Percentiles rank a stretch among this genome's conserved stretches.
Conservation (phyloP, 139 green algal genomes). For the Haematococcus lacustris region DNA sequence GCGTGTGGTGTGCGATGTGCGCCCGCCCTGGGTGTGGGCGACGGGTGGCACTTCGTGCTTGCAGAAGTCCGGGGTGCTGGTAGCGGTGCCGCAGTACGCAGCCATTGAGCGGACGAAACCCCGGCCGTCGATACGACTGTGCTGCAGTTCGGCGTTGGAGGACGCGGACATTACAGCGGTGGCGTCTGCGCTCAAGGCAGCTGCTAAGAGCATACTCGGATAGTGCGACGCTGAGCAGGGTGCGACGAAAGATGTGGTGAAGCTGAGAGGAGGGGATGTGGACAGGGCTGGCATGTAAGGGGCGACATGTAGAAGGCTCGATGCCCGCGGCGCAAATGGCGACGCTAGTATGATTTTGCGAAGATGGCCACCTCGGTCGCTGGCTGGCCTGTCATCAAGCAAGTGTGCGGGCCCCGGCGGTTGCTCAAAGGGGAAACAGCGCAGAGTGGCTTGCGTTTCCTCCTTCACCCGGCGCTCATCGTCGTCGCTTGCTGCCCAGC, state of each 20-base stretch:
- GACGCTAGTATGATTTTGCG: conserved; percentile 85
- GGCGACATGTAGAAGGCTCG: no score
- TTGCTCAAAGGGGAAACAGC: conserved; percentile 91
- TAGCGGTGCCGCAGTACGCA: conserved; percentile 44
- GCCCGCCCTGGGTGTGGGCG: not conserved
- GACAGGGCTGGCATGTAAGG: not conserved
- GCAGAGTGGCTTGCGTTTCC: conserved; percentile 77
- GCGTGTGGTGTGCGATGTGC: not conserved
- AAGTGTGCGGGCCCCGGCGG: conserved; percentile 49
- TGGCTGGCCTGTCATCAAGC: conserved; percentile 72
- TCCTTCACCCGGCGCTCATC: conserved; percentile 90
- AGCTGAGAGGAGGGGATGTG: not conserved
- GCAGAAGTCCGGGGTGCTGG: conserved; percentile 33
- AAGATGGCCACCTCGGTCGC: conserved; percentile 90
- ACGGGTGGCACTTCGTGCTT: not conserved
- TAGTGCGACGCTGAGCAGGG: not conserved
- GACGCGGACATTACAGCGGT: conserved; percentile 36
- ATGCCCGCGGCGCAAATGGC: not conserved
- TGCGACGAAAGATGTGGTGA: not conserved
- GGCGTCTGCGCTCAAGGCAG: conserved; percentile 29
- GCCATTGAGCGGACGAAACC: conserved; percentile 37
- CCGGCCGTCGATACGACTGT: conserved; percentile 42
- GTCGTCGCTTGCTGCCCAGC: conserved; percentile 79
- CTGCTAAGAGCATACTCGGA: conserved; percentile 30
- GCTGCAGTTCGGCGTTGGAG: conserved; percentile 37